phyloP scores from a whole-genome alignment of 257 asterid genomes.

The Knoxia roxburghii region DNA sequence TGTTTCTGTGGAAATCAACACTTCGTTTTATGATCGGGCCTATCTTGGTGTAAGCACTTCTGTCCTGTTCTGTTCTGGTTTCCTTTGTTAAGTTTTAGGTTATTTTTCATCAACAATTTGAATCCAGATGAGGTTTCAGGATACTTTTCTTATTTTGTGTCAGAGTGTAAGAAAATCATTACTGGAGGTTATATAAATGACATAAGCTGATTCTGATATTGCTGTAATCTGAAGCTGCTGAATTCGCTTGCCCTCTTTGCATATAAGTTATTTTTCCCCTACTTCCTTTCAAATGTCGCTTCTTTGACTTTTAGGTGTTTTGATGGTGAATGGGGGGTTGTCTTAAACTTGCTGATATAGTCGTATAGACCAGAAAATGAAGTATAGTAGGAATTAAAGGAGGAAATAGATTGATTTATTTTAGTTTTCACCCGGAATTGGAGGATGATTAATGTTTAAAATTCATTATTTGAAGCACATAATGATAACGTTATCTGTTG shows the following conservation, averaged over 20 bases:
- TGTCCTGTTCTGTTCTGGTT: neutral
- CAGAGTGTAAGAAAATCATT: neutral
- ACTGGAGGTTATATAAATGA: neutral
- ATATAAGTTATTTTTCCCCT: neutral
- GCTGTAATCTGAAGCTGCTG: neutral
- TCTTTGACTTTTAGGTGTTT: neutral
- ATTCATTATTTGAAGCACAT: neutral
- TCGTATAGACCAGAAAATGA: neutral
- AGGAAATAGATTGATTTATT: neutral
- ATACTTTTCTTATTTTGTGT: neutral
- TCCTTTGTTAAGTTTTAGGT: neutral
- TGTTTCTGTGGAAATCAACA: constrained; percentile 71
- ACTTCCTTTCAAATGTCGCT: neutral
- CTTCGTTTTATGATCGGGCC: constrained; percentile 59
- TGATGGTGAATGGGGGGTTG: neutral
- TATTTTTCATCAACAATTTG: neutral
- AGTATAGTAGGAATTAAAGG: neutral
- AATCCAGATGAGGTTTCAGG: neutral
- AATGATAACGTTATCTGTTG: neutral
- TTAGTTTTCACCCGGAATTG: neutral
- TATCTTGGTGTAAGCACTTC: constrained; percentile 49
- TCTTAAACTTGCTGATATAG: no score
- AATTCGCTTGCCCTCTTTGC: neutral
- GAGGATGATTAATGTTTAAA: neutral
- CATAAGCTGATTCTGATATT: neutral